Evolutionary conservation across 805 yeast genomes (phyloP).

Genomic region (Scheffersomyces amazonensis): DNA sequence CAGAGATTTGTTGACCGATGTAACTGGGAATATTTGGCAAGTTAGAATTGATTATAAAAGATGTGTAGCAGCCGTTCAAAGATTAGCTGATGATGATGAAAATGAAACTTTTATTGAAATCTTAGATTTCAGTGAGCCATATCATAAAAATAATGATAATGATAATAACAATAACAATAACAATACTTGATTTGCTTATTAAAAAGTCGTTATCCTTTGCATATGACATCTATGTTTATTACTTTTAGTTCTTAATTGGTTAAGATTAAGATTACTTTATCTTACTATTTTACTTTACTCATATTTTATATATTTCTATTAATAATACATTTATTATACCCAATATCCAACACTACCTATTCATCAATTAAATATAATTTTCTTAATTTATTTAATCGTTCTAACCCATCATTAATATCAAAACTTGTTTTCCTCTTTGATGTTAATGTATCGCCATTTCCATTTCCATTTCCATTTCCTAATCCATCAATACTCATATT

Average conservation of each 20-base stretch:
- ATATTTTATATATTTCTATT: too few relatives aligned
- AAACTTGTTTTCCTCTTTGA: conserved; percentile 18
- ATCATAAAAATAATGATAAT: conserved; percentile 9
- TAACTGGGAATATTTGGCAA: conserved; percentile 90
- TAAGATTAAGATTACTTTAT: neutral
- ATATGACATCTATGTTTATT: too few relatives aligned
- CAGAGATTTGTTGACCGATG: conserved; percentile 68
- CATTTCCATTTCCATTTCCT: conserved; percentile 3
- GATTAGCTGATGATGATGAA: conserved; percentile 46
- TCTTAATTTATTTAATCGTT: conserved; percentile 30
- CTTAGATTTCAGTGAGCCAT: conserved; percentile 64
- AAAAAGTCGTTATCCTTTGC: neutral
- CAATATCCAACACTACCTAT: too few relatives aligned
- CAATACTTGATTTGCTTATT: neutral
- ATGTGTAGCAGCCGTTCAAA: conserved; percentile 89
- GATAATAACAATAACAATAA: neutral
- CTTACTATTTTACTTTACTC: neutral
- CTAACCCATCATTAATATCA: conserved; percentile 32
- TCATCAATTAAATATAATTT: conserved; percentile 25
- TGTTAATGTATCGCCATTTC: neutral
- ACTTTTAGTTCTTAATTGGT: neutral
- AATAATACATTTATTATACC: too few relatives aligned
- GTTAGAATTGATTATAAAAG: conserved; percentile 80
- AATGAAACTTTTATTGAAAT: conserved; percentile 75
- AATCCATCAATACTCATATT: conserved; percentile 1